These are phyloP conservation scores for Boletus vermiculosoides DNA, from an alignment of 768 basidiomycete species.

Conservation along the genomic window DNA sequence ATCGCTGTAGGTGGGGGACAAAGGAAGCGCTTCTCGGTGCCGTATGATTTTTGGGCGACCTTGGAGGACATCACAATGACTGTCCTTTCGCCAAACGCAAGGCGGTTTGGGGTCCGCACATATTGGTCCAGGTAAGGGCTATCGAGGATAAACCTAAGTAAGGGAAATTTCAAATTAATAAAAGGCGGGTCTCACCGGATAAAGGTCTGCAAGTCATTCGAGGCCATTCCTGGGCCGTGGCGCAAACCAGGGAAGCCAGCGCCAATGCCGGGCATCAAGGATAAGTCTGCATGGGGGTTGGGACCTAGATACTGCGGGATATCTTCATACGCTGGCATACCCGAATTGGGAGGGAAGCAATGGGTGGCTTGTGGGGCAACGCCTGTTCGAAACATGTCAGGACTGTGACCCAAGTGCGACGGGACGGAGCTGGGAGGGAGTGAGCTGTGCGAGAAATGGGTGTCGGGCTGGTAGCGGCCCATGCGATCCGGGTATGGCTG, in stretches of 20 bases:
- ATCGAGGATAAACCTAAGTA: slow-evolving; percentile 15
- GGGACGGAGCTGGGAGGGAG: slow-evolving; percentile 41
- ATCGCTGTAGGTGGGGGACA: slow-evolving; percentile 93
- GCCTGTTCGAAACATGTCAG: slow-evolving; percentile 58
- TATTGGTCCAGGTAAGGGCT: slow-evolving; percentile 86
- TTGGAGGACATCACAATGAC: slow-evolving; percentile 98
- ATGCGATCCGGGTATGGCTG: slow-evolving; percentile 62
- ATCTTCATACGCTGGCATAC: slow-evolving; percentile 54
- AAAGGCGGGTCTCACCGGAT: slow-evolving; percentile 54
- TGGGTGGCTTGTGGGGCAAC: slow-evolving; percentile 73
- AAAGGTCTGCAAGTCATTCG: slow-evolving; percentile 76
- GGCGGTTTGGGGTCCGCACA: slow-evolving; percentile 76
- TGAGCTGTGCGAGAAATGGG: slow-evolving; percentile 47
- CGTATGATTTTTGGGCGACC: slow-evolving; percentile 97
- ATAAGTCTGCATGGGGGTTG: slow-evolving; percentile 53
- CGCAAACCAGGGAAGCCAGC: slow-evolving; percentile 65
- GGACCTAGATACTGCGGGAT: slow-evolving; percentile 56
- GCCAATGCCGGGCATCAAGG: slow-evolving; percentile 62
- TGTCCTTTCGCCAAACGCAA: slow-evolving; percentile 89
- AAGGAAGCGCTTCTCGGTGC: slow-evolving; percentile 92
- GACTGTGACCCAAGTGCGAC: slow-evolving; percentile 49
- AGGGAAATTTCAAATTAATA: slow-evolving; percentile 18
- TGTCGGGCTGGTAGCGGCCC: slow-evolving; percentile 53
- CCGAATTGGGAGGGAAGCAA: slow-evolving; percentile 52
- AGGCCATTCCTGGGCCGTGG: slow-evolving; percentile 54